Conservation (phyloP, 176 grass and related monocot genomes). For the Neostapfia colusana region DNA sequence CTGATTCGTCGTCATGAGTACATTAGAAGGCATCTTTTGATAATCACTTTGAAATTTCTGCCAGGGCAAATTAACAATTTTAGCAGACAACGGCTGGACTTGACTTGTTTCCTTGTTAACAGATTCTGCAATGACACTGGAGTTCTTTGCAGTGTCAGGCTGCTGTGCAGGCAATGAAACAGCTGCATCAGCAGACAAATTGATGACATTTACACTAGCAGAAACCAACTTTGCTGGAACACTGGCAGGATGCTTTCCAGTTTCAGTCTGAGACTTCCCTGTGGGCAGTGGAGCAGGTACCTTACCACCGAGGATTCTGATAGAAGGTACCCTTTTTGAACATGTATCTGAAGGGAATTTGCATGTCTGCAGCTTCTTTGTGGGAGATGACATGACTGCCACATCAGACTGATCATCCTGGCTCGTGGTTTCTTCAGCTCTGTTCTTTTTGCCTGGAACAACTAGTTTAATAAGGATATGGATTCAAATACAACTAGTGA, state of each 20-base stretch:
- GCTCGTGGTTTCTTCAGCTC: slow-evolving; percentile 30
- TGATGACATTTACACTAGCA: neutral
- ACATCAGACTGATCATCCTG: slow-evolving; percentile 31
- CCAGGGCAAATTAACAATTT: slow-evolving; percentile 19
- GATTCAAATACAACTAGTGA: slow-evolving; percentile 10
- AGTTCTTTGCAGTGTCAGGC: slow-evolving; percentile 14
- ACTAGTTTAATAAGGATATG: slow-evolving; percentile 2
- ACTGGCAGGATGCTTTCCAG: slow-evolving; percentile 28
- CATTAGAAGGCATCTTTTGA: slow-evolving; percentile 15
- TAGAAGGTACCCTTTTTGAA: slow-evolving; percentile 35
- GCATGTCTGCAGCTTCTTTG: slow-evolving; percentile 46
- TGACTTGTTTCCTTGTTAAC: slow-evolving; percentile 9
- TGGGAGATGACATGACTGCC: slow-evolving; percentile 39
- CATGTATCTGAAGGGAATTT: slow-evolving; percentile 30
- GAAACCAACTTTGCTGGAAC: neutral
- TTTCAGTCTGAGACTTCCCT: slow-evolving; percentile 28
- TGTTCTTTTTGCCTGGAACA: slow-evolving; percentile 41
- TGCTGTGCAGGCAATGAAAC: slow-evolving; percentile 10
- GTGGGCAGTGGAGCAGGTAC: slow-evolving; percentile 21
- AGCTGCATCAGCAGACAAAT: neutral
- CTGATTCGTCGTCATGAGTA: slow-evolving; percentile 20
- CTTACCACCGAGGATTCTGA: slow-evolving; percentile 39
- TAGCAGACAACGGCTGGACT: slow-evolving; percentile 6
- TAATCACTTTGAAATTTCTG: slow-evolving; percentile 7
- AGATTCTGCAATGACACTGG: slow-evolving; percentile 1